Evolutionary conservation across 2,329 filamentous ascomycete genomes (phyloP).

Genomic region (Sporothrix dimorphospora): DNA sequence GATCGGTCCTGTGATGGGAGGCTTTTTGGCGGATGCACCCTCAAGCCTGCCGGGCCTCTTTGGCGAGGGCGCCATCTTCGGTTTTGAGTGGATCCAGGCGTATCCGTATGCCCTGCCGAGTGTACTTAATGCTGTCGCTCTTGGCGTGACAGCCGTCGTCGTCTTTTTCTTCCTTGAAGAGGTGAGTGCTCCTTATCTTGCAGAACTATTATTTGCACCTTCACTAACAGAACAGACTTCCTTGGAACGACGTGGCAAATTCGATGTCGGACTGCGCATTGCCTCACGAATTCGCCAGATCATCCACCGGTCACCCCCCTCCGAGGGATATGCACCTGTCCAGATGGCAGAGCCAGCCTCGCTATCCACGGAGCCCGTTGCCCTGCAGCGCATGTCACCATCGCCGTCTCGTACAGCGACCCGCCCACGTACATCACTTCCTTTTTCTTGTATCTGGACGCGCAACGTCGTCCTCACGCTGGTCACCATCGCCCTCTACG

Average conservation of each 20-base stretch:
- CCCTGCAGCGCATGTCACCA: not conserved
- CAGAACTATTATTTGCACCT: not conserved
- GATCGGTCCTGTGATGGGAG: constrained; percentile 58
- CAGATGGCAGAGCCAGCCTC: constrained; percentile 2
- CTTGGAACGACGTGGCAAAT: constrained; percentile 49
- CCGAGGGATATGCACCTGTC: constrained; percentile 13
- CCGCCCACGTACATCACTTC: constrained; percentile 35
- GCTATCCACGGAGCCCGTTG: not conserved
- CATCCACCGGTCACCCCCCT: not conserved
- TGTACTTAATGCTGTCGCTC: constrained; percentile 55
- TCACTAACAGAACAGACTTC: constrained; percentile 46
- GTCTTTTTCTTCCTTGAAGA: constrained; percentile 70
- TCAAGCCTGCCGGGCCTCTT: constrained; percentile 65
- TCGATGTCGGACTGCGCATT: constrained; percentile 49
- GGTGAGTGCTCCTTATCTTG: constrained; percentile 42
- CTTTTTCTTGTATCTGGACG: constrained; percentile 51
- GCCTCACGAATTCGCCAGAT: constrained; percentile 26
- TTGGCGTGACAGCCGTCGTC: constrained; percentile 56
- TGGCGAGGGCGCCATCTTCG: constrained; percentile 60
- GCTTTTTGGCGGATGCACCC: constrained; percentile 68
- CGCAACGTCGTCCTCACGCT: constrained; percentile 57
- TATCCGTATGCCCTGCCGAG: constrained; percentile 74
- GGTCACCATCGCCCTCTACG: constrained; percentile 67
- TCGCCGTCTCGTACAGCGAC: not conserved
- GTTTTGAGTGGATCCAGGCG: constrained; percentile 64